Base-by-base conservation (phyloP, 2,329 filamentous ascomycete genomes). In the Torrubiellomyces zombiae region DNA sequence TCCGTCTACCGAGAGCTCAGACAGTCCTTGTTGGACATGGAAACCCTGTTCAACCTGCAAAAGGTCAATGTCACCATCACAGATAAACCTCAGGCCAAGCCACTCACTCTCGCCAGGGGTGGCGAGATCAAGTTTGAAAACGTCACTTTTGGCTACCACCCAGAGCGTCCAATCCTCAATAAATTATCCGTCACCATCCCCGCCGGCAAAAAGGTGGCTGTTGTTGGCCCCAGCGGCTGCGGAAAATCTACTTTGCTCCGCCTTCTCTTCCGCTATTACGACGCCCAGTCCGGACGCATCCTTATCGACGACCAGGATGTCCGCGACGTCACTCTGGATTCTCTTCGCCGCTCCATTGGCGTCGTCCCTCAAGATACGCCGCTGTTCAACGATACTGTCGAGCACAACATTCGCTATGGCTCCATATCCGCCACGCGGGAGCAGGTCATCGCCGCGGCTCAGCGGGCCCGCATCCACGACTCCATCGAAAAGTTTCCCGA, bases 341-440 rank as follows among this genome's bases (percentile, higher is more conserved):
- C 79, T 18, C 58, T 98, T 15, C 73, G 89, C 6, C 70, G 69
- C 35, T 67, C 78, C 3, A 95, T 98, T 34, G 89, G 89, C 13
- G 86, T 98, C 10, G 89, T 98, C 1, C 89, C 89, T 0, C 91
- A 98, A 47, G 89, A 98, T 39, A 95, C 89, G 1, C 85, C 89
- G 0, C 62, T 98, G 1, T 98, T 98, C 60, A 98, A 98, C 48
- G 83, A 93, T 43, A 89, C 83, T 0, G 86, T 98, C 30, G 77
- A 79, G 44, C 82, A 94, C 49, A 98, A 98, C 47, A 93, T 98
- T 41, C 76, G 73, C 33, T 98, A 98, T 47, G 89, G 89, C 25
- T 69, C 78, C 36, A 67, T 95, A 34, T 68, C 72, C 23, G 85
- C 86, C 0, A 63, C 73, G 0, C 58, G 65, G 7, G 80, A 82